A percentile compares a stretch with the other conserved stretches of the same genome.
These are phyloP conservation scores for Cyclocybe aegerita DNA, from an alignment of 768 basidiomycete species.

Conservation along the genomic window DNA sequence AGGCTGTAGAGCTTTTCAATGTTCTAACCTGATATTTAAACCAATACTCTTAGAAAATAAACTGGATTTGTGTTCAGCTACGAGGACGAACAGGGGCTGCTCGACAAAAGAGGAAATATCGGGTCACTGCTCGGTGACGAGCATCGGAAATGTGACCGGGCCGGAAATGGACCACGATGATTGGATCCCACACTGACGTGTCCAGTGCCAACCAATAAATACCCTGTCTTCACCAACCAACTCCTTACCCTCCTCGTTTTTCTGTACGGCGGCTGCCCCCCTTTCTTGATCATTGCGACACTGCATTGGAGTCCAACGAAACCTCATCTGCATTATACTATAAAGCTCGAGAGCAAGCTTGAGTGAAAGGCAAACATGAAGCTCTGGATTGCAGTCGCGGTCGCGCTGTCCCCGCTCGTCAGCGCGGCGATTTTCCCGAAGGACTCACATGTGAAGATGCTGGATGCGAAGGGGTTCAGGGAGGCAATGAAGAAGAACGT, in stretches of 20 bases:
- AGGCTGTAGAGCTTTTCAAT: no score
- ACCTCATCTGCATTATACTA: no score
- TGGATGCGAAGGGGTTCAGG: conserved; percentile 70
- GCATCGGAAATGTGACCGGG: conserved; percentile 11
- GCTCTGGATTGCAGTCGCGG: conserved; percentile 36
- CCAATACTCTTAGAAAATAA: no score
- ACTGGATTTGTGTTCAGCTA: no score
- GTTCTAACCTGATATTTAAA: no score
- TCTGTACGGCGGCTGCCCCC: not conserved
- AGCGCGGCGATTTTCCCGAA: conserved; percentile 47
- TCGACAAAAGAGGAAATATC: conserved; percentile 13
- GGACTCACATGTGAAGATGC: conserved; percentile 66
- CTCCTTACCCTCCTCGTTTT: conserved; percentile 4
- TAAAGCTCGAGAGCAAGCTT: no score
- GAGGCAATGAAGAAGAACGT: conserved; percentile 77
- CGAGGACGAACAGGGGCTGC: no score
- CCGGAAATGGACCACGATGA: not conserved
- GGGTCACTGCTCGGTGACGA: conserved; percentile 3
- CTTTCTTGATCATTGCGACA: no score
- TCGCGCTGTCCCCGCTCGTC: conserved; percentile 44
- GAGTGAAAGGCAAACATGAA: conserved; percentile 20
- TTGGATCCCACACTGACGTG: no score
- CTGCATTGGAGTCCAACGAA: no score
- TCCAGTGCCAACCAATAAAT: conserved; percentile 15
- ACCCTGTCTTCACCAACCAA: not conserved